Evolutionary conservation across 2,329 filamentous ascomycete species (phyloP).

Genomic region (Westerdykella aurantiaca): DNA sequence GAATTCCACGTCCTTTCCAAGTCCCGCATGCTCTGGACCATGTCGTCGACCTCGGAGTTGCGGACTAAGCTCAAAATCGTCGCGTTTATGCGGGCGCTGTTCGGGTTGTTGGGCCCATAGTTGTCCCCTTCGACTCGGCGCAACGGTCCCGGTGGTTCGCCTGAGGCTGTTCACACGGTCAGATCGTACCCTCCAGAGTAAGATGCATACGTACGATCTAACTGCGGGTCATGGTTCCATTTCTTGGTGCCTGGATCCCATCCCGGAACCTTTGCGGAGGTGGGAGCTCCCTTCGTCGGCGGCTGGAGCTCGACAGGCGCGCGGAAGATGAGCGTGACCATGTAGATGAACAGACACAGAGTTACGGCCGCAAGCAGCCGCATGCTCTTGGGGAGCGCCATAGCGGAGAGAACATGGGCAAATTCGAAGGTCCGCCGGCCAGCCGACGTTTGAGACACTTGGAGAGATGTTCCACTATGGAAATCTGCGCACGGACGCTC

Average conservation of each 20-base stretch:
- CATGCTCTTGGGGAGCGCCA: constrained; percentile 82
- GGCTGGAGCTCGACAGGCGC: constrained; percentile 43
- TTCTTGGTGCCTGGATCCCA: constrained; percentile 29
- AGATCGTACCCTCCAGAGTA: constrained; percentile 1
- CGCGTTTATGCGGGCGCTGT: constrained; percentile 83
- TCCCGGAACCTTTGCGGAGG: constrained; percentile 5
- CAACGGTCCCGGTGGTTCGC: constrained; percentile 73
- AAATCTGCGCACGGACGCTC: no score
- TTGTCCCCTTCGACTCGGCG: constrained; percentile 63
- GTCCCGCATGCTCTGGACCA: constrained; percentile 84
- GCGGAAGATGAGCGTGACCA: constrained; percentile 69
- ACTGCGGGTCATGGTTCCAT: constrained; percentile 73
- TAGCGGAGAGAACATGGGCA: constrained; percentile 39
- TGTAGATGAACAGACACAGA: constrained; percentile 68
- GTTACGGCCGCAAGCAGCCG: constrained; percentile 69
- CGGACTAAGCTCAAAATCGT: constrained; percentile 87
- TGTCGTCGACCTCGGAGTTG: constrained; percentile 78
- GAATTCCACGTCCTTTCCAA: constrained; percentile 92
- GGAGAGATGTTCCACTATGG: no score
- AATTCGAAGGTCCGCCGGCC: background rate
- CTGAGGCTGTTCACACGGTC: constrained; percentile 55
- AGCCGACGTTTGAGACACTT: no score
- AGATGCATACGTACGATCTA: constrained; percentile 64
- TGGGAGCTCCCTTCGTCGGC: constrained; percentile 15
- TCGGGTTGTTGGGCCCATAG: constrained; percentile 69